These are phyloP conservation scores for Pseudohalonectria lignicola DNA, from an alignment of 2,329 filamentous ascomycete species.

Conservation along the genomic window DNA sequence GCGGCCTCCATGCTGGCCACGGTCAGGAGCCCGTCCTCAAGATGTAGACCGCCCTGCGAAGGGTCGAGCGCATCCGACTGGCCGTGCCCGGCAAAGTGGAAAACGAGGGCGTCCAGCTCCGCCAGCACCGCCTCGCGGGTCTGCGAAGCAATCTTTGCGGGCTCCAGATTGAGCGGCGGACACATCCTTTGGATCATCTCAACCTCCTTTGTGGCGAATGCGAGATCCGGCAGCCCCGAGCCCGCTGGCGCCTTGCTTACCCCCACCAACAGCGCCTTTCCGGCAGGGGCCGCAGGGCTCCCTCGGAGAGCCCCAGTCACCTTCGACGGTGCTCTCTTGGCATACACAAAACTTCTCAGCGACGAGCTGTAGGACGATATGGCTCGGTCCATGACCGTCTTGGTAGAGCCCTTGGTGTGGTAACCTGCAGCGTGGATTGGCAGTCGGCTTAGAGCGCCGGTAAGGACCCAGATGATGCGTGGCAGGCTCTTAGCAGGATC, in stretches of 20 bases:
- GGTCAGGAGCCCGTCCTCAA: slow-evolving; percentile 11
- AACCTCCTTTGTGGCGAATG: background rate
- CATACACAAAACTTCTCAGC: background rate
- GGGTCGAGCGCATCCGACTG: slow-evolving; percentile 15
- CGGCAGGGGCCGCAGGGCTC: no score
- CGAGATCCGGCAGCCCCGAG: no score
- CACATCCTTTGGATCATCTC: background rate
- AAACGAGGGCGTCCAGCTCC: slow-evolving; percentile 8
- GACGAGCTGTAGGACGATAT: background rate
- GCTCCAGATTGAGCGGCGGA: background rate
- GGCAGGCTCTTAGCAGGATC: background rate
- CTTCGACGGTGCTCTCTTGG: no score
- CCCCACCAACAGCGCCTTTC: no score
- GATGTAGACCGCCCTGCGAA: slow-evolving; percentile 16
- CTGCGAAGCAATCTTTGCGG: no score
- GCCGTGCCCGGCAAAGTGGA: slow-evolving; percentile 31
- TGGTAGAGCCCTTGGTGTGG: background rate
- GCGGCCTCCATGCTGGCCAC: slow-evolving; percentile 3
- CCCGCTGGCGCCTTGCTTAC: no score
- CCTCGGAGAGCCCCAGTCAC: no score
- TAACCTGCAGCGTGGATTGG: background rate
- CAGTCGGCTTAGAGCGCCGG: background rate
- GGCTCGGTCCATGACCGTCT: background rate
- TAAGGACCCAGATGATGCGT: background rate
- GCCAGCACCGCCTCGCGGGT: background rate